Conservation (phyloP, 2,329 filamentous ascomycete genomes). For the Epichloe sibirici region DNA sequence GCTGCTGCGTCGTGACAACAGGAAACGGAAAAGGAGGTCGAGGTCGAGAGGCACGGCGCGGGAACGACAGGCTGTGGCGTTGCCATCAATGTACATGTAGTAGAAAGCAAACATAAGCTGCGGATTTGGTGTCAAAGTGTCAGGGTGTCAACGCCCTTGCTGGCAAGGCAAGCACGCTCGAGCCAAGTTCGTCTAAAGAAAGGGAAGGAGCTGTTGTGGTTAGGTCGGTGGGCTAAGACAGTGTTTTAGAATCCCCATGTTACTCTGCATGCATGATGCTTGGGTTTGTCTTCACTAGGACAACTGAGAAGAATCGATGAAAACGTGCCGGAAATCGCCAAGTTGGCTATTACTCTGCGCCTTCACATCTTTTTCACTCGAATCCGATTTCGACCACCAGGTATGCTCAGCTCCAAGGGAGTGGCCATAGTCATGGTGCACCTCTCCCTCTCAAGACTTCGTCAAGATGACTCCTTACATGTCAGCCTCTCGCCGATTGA, state of each 20-base stretch:
- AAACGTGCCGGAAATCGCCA: too few species aligned
- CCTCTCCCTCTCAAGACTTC: too few species aligned
- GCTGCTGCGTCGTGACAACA: not conserved
- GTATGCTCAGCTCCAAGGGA: not conserved
- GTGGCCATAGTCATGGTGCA: not conserved
- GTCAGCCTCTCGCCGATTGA: not conserved
- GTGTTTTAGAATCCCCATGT: not conserved
- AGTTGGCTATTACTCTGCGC: not conserved
- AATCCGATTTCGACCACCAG: not conserved
- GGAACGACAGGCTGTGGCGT: too few species aligned
- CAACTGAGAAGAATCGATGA: too few species aligned
- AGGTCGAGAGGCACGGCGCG: not conserved
- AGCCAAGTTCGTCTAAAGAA: slow-evolving; percentile 4
- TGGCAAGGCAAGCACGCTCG: slow-evolving; percentile 2
- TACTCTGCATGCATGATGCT: not conserved
- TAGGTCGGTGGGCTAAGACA: slow-evolving; percentile 2
- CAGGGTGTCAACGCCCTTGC: not conserved
- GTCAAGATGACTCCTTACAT: not conserved
- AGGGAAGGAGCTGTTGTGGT: not conserved
- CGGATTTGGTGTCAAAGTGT: too few species aligned
- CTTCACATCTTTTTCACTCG: not conserved
- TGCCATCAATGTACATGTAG: too few species aligned
- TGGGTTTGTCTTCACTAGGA: not conserved
- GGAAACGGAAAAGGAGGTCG: not conserved
- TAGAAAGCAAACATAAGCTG: not conserved